Evolutionary conservation across 148 eudicot genomes (phyloP).

Genomic region (Vaccinium macrocarpon): DNA sequence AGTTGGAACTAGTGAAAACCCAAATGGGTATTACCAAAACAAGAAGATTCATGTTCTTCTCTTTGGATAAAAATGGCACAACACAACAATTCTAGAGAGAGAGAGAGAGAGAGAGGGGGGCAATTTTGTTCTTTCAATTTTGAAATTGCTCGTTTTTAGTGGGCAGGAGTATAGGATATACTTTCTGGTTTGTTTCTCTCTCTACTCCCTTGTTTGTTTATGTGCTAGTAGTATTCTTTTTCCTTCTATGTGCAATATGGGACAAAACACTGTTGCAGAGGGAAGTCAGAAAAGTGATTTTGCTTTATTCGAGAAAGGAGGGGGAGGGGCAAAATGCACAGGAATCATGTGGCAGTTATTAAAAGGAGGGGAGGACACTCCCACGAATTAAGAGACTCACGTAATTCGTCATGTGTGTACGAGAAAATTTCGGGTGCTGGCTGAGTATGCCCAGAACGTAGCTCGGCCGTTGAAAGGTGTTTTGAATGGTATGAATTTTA

Average conservation of each 20-base stretch:
- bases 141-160: background rate
- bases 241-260: background rate
- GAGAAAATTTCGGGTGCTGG: too few species aligned
- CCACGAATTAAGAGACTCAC: slow-evolving; percentile 23
- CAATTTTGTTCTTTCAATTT: background rate
- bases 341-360: slow-evolving; percentile 47
- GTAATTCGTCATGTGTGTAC: slow-evolving; percentile 9
- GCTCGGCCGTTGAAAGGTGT: too few species aligned
- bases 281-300: slow-evolving; percentile 8
- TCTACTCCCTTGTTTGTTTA: background rate
- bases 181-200: background rate
- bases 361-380: slow-evolving; percentile 15
- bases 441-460: too few species aligned
- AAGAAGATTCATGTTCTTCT: slow-evolving; percentile 5
- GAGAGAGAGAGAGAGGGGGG: background rate
- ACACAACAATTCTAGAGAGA: background rate
- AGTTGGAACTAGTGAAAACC: slow-evolving; percentile 20
- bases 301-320: slow-evolving; percentile 5
- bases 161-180: background rate
- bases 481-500: too few species aligned
- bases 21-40: slow-evolving; percentile 27
- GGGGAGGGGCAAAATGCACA: slow-evolving; percentile 17
- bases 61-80: background rate
- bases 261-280: slow-evolving; percentile 9
- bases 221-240: too few species aligned